Evolutionary conservation across 805 yeast genomes (phyloP).

Genomic region (Lipomyces yamanashiensis): DNA sequence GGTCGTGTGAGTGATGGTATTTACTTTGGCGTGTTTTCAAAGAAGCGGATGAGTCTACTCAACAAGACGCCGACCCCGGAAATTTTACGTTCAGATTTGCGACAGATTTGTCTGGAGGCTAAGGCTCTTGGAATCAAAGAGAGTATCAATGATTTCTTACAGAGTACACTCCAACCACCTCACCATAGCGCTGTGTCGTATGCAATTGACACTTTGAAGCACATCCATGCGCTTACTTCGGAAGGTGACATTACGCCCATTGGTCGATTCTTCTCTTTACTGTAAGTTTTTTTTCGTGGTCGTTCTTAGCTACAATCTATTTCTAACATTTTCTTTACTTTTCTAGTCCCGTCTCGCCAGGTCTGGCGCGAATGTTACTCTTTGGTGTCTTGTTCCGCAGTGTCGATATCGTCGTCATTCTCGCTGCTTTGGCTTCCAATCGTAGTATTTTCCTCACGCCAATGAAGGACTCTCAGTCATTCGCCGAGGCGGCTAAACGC

Average conservation of each 20-base stretch:
- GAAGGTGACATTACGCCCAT: slow-evolving; percentile 30
- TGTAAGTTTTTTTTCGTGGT: slow-evolving; percentile 8
- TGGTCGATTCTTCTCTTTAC: slow-evolving; percentile 27
- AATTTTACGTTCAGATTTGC: slow-evolving; percentile 35
- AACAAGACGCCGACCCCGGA: slow-evolving; percentile 26
- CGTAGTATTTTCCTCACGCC: slow-evolving; percentile 27
- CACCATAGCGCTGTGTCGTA: slow-evolving; percentile 14
- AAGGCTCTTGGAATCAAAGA: slow-evolving; percentile 30
- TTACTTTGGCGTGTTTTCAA: slow-evolving; percentile 68
- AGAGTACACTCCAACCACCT: slow-evolving; percentile 34
- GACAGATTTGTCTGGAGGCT: slow-evolving; percentile 30
- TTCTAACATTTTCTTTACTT: neutral
- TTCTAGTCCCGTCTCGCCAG: slow-evolving; percentile 25
- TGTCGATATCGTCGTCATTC: slow-evolving; percentile 30
- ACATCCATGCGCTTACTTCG: slow-evolving; percentile 33
- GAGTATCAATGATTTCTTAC: slow-evolving; percentile 18
- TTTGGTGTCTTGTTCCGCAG: slow-evolving; percentile 32
- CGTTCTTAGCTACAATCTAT: neutral
- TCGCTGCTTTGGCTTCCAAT: slow-evolving; percentile 23
- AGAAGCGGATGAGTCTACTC: slow-evolving; percentile 9
- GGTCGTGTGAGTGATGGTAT: slow-evolving; percentile 81
- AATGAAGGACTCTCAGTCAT: neutral
- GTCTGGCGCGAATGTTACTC: slow-evolving; percentile 32
- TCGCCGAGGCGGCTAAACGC: neutral
- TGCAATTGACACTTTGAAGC: slow-evolving; percentile 25